A percentile compares a stretch with the other conserved stretches of the same genome.
Evolutionary conservation across 768 basidiomycete genomes (phyloP).

Genomic region (Boletus rubropictus): DNA sequence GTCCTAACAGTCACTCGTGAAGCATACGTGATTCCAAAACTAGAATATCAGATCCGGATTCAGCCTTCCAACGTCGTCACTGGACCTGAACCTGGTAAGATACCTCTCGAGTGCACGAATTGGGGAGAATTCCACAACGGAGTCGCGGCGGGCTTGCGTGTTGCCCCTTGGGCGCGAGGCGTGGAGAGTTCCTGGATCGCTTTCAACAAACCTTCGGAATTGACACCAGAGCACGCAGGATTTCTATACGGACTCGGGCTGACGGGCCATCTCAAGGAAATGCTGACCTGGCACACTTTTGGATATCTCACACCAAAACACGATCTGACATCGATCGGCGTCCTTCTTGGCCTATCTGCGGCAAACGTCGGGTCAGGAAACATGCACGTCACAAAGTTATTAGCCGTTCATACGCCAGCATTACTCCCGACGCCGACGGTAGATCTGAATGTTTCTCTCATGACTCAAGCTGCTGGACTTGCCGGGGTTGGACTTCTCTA

Average conservation of each 20-base stretch:
- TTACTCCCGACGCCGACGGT: conserved; percentile 81
- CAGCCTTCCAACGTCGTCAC: conserved; percentile 67
- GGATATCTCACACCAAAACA: conserved; percentile 94
- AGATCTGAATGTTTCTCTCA: conserved; percentile 84
- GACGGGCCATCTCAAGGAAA: conserved; percentile 81
- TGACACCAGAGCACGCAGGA: conserved; percentile 94
- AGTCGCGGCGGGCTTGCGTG: conserved; percentile 83
- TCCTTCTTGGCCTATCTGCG: conserved; percentile 89
- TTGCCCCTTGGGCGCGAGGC: conserved; percentile 65
- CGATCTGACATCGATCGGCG: conserved; percentile 88
- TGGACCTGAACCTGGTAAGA: conserved; percentile 65
- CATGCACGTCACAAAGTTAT: conserved; percentile 80
- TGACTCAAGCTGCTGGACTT: conserved; percentile 86
- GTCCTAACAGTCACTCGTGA: conserved; percentile 71
- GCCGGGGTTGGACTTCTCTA: conserved; percentile 87
- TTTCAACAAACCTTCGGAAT: conserved; percentile 88
- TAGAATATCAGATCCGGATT: conserved; percentile 69
- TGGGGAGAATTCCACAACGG: conserved; percentile 99
- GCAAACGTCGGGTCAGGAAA: conserved; percentile 85
- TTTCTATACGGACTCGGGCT: conserved; percentile 90
- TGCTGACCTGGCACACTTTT: conserved; percentile 95
- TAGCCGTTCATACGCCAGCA: conserved; percentile 91
- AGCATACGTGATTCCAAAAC: conserved; percentile 71
- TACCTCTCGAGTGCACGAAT: conserved; percentile 60
- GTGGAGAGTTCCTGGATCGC: conserved; percentile 95